These are phyloP conservation scores for Chaetomiaceae sp. DNA, from an alignment of 2,329 filamentous ascomycete species.

Conservation along the genomic window DNA sequence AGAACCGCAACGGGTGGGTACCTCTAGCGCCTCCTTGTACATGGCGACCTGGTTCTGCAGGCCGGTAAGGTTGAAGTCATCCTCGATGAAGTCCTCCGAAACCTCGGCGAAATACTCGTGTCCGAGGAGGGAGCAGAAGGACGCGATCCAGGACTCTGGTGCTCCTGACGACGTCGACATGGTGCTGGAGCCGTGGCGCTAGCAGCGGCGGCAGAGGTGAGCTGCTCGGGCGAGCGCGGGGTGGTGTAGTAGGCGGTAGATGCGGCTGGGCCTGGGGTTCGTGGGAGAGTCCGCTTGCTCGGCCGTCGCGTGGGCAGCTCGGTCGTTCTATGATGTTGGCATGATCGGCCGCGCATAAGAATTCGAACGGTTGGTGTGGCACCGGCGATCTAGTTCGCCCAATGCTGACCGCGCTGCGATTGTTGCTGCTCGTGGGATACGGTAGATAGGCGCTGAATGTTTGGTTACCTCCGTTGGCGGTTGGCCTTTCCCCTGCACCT, in stretches of 20 bases:
- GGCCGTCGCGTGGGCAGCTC: constrained; percentile 16
- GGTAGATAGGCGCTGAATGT: too few species aligned
- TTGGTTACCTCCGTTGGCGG: too few species aligned
- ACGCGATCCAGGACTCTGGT: constrained; percentile 93
- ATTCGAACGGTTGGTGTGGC: background rate
- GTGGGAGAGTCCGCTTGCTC: constrained; percentile 4
- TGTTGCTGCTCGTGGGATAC: too few species aligned
- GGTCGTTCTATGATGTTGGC: constrained; percentile 16
- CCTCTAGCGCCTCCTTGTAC: constrained; percentile 97
- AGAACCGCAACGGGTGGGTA: too few species aligned
- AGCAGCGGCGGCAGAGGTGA: background rate
- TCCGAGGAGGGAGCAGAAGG: constrained; percentile 89
- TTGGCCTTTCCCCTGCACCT: background rate
- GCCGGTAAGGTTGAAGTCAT: constrained; percentile 98
- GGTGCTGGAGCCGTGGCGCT: constrained; percentile 16
- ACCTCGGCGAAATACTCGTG: constrained; percentile 99
- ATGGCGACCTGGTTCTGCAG: constrained; percentile 92
- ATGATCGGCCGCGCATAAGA: constrained; percentile 15
- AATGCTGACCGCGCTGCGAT: background rate
- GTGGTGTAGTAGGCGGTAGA: background rate
- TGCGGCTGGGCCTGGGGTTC: constrained; percentile 1
- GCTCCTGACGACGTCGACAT: constrained; percentile 58
- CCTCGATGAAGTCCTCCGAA: constrained; percentile 97
- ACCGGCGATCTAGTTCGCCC: background rate
- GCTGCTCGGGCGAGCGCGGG: background rate